phyloP scores from a whole-genome alignment of 2,329 filamentous ascomycete genomes.

The Fusarium guadeloupense region DNA sequence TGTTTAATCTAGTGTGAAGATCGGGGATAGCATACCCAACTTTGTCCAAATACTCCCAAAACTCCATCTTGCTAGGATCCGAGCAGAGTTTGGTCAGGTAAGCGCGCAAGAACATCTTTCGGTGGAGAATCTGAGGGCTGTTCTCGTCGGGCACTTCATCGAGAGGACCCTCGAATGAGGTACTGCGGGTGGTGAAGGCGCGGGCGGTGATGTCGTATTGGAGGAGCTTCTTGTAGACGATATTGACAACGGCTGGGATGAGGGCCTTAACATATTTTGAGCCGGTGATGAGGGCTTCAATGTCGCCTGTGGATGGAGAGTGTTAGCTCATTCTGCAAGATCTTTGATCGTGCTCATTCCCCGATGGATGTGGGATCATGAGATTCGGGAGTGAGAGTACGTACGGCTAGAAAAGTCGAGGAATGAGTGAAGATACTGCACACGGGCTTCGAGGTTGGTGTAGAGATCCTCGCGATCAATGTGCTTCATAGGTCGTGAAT shows the following conservation, averaged over 20 bases:
- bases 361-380: not conserved
- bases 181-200: conserved; percentile 72
- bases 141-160: conserved; percentile 72
- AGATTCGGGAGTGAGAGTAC: conserved; percentile 40
- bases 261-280: conserved; percentile 83
- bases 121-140: conserved; percentile 77
- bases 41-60: conserved; percentile 87
- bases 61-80: conserved; percentile 78
- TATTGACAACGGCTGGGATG: conserved; percentile 84
- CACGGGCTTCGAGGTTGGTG: conserved; percentile 72
- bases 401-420: conserved; percentile 77
- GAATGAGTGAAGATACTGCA: conserved; percentile 78
- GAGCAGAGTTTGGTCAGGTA: conserved; percentile 79
- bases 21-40: conserved; percentile 66
- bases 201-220: conserved; percentile 84
- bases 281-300: conserved; percentile 74
- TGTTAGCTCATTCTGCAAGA: conserved; percentile 13
- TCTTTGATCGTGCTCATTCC: not conserved
- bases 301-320: conserved; percentile 66
- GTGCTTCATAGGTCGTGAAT: conserved; percentile 59
- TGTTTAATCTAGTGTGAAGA: not conserved
- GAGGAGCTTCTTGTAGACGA: conserved; percentile 83
- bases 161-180: conserved; percentile 72
- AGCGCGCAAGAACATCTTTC: conserved; percentile 81
- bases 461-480: conserved; percentile 77